Base-by-base conservation (phyloP, 1,139 yeast species). In the Sugiyamaella pinicola region DNA sequence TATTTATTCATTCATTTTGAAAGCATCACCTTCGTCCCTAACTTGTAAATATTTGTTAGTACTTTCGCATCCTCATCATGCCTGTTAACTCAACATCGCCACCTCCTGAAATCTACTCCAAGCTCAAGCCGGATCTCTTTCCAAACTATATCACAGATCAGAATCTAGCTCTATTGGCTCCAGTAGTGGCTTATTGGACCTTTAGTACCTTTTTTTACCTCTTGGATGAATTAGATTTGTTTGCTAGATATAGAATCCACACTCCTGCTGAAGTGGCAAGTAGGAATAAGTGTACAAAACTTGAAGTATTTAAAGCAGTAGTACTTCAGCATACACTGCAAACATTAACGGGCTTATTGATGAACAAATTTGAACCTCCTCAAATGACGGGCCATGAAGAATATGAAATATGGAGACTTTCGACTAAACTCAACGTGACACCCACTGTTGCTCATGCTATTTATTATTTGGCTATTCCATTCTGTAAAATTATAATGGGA, bases 171-270 rank as follows among this genome's bases (percentile, higher is more conserved):
- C 72, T 91, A 46, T 72, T 81, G 3, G 76, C 84, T 2, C 98
- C 99, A 1, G 79, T 91, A 2, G 74, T 83, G 4, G 91, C 85
- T 2, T 93, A 93, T 70, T 93, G 98, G 98, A 52, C 73, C 1
- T 82, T 84, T 64, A 85, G 96, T 4, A 66, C 80, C 33, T 70
- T 87, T 55, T 93, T 88, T 77, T 90, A 87, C 66, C 57, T 85
- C 9, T 73, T 91, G 47, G 98, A 91, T 67, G 79, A 78, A 43
- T 81, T 79, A 61, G 80, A 88, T 65, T 72, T 88, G 61, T 88
- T 93, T 39, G 96, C 87, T 63, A 75, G 79, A 67, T 89, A 87
- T 71, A 77, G 98, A 59, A 88, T 93, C 52, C 99, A 93, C 68
- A 93, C 98, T 17, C 83, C 91, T 45, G 95, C 85, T 62, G 98